These are phyloP conservation scores for Beauveria sp. DNA, from an alignment of 2,329 filamentous ascomycete genomes.

Conservation along the genomic window DNA sequence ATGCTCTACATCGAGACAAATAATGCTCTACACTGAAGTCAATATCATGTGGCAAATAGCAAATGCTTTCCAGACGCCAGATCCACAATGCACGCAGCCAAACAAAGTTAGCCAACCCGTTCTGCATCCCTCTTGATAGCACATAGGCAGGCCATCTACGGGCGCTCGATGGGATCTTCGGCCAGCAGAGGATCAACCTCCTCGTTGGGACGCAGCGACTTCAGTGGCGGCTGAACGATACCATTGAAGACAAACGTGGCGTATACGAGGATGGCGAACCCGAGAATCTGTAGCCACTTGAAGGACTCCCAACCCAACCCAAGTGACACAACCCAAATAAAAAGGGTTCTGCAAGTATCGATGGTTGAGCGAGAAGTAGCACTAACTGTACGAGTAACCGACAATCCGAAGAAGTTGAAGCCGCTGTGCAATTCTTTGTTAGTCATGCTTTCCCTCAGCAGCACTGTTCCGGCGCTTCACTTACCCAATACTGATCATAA, in stretches of 20 bases:
- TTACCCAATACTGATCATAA: slow-evolving; percentile 97
- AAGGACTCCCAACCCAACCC: slow-evolving; percentile 94
- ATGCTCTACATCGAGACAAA: neutral
- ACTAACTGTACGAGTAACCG: slow-evolving; percentile 80
- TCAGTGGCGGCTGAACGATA: slow-evolving; percentile 74
- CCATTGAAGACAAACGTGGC: slow-evolving; percentile 97
- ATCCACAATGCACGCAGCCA: neutral
- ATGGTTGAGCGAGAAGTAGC: slow-evolving; percentile 93
- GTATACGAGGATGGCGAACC: slow-evolving; percentile 86
- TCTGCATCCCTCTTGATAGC: neutral
- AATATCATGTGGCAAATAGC: neutral
- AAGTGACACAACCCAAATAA: slow-evolving; percentile 95
- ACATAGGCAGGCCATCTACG: slow-evolving; percentile 14
- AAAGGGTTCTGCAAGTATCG: slow-evolving; percentile 92
- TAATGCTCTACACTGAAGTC: neutral
- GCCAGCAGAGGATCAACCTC: slow-evolving; percentile 61
- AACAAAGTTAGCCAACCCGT: neutral
- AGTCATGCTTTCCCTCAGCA: slow-evolving; percentile 11
- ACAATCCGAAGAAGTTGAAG: slow-evolving; percentile 98
- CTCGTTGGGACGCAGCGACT: slow-evolving; percentile 50
- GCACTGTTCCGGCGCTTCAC: slow-evolving; percentile 1
- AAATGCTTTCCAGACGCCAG: neutral
- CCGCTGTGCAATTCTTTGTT: slow-evolving; percentile 46
- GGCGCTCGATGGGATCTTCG: slow-evolving; percentile 77
- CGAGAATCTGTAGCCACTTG: slow-evolving; percentile 90